Evolutionary conservation across 345 rosid species (phyloP), one percentile per base, ranked within the genome.

Genomic region (Camelina sativa): DNA sequence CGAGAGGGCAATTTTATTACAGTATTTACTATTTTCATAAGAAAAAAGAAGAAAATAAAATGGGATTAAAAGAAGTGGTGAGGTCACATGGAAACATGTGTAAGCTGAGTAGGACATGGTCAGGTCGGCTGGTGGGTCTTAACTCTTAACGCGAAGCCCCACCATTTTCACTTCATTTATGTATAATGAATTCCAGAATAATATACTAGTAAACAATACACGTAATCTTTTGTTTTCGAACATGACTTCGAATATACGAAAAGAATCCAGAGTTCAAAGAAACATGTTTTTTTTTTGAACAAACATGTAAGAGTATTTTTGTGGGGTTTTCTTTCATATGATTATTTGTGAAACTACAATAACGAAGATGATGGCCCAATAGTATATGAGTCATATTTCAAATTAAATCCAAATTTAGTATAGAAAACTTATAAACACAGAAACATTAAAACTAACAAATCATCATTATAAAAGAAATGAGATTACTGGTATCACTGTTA

Each of bases 1-100:
- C 48, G 67, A 25, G 17, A 55, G 5, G 17, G 19, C 43, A 43
- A 55, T n/a, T 40, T 41, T 25, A 44, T 13, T 40, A 40, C 3
- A 28, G 30, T 28, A 28, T 8, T 2, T 40, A 2, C 16, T 28
- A 28, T 8, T 2, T 40, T 9, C 16, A 16, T 22, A 25, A 15
- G 8, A 34, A 28, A 28, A 43, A 6, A 12, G 5, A 6, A 23
- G 15, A 23, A 65, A 11, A 28, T 59, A 60, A 67, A 67, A 30
- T 38, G 37, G n/a, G 23, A 59, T 37, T 50, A 75, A 68, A 50
- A 75, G 73, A 75, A 28, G 52, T 60, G 62, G 69, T 60, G 62
- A 51, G 74, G 54, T 69, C 79, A 75, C 79, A 76, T 76, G 79
- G 64, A 52, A 68, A 76, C 74, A 76, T 76, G 79, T 76, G 79